A percentile compares a stretch with the other conserved stretches of the same genome.
Conservation (phyloP, 2,329 filamentous ascomycete genomes). For the Cladosporium colombiae region DNA sequence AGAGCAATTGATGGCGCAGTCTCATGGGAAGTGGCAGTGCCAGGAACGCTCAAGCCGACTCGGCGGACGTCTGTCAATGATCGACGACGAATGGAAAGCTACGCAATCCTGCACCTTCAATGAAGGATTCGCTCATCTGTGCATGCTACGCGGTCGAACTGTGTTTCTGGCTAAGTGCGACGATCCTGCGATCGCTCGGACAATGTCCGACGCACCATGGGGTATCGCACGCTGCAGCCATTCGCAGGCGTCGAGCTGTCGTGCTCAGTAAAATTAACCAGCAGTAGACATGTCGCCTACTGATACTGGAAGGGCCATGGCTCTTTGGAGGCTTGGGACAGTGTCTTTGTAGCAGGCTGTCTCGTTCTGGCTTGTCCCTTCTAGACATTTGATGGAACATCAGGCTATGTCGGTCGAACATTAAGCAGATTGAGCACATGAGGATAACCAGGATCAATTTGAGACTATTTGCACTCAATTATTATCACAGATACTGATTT, state of each 20-base stretch:
- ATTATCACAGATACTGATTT: too few relatives aligned
- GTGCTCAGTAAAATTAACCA: too few relatives aligned
- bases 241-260: too few relatives aligned
- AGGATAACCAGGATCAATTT: too few relatives aligned
- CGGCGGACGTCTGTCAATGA: not conserved
- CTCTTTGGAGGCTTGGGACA: not conserved
- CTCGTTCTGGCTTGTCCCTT: not conserved
- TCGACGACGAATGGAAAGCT: not conserved
- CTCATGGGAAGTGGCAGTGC: not conserved
- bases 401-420: too few relatives aligned
- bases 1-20: not conserved
- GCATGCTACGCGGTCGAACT: not conserved
- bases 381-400: not conserved
- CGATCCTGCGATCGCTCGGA: not conserved
- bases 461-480: too few relatives aligned
- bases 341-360: not conserved
- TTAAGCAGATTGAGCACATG: too few relatives aligned
- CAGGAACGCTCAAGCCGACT: not conserved
- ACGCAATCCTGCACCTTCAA: not conserved
- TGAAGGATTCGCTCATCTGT: not conserved
- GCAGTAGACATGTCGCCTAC: not conserved
- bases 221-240: not conserved
- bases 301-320: not conserved
- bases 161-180: not conserved
- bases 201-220: not conserved